Evolutionary conservation across 2,329 filamentous ascomycete genomes (phyloP).

Genomic region (Diaporthe sp.): DNA sequence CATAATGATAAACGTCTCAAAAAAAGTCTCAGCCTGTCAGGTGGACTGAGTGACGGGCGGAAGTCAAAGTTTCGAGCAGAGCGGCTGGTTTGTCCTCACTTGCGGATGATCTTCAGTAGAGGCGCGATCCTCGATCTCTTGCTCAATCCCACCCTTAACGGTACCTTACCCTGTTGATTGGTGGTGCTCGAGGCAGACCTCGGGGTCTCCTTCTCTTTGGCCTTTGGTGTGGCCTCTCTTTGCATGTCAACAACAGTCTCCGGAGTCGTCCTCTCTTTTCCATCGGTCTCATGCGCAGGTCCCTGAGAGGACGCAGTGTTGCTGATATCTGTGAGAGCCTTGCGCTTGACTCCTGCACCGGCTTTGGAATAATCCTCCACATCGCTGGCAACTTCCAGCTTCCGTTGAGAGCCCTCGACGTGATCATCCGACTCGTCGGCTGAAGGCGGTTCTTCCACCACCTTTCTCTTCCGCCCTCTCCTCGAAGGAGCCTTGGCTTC

Average conservation of each 20-base stretch:
- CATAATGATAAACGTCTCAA: neutral
- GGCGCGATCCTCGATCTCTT: conserved; percentile 64
- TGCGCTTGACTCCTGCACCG: neutral
- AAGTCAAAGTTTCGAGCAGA: neutral
- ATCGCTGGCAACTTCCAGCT: neutral
- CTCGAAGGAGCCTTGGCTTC: conserved; percentile 20
- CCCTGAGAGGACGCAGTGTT: conserved; percentile 12
- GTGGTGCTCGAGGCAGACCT: conserved; percentile 33
- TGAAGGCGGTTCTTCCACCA: conserved; percentile 16
- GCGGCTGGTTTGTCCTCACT: conserved; percentile 43
- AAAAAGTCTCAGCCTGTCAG: neutral
- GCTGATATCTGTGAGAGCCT: conserved; percentile 38
- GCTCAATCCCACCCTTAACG: conserved; percentile 66
- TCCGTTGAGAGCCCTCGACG: neutral
- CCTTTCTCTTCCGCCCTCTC: conserved; percentile 37
- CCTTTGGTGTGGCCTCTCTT: conserved; percentile 40
- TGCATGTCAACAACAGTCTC: neutral
- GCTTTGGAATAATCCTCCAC: neutral
- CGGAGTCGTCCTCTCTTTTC: neutral
- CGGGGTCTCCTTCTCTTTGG: conserved; percentile 37
- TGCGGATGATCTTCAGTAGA: conserved; percentile 63
- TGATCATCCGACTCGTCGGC: neutral
- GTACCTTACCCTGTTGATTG: conserved; percentile 52
- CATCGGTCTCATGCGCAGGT: neutral
- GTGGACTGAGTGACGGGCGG: neutral